Base-by-base conservation (phyloP, 352 stramenopile species). In the Phytopythium montanum region DNA sequence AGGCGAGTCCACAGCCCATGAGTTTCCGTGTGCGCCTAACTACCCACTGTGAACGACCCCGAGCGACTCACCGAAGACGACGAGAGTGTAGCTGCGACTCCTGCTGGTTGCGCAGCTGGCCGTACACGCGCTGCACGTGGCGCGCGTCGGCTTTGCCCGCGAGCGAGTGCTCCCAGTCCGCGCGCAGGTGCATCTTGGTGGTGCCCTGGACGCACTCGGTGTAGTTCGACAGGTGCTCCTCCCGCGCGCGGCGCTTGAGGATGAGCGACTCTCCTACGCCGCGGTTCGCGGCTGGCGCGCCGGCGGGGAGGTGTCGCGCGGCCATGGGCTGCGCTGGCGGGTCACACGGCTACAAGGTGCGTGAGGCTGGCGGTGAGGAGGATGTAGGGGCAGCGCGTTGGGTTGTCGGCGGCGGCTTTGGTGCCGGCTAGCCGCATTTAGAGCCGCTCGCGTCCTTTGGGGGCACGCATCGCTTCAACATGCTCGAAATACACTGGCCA, bases 221-320 rank as follows among this genome's bases (percentile, higher is more conserved):
- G 53, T 79, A 91, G 57, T 62, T 83, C 33, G 73, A 65, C 54
- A 93, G 58, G 51, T 78, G 69, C 21, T 90, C 75, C 59, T 93
- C 83, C 36, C 83, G 79, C 56, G 90, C 69, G 14, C 83, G 75
- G 2, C 81, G 67, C 69, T 93, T 91, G 57, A 91, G 63, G 59
- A 93, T 85, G 38, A 88, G 66, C 50, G 76, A 75, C 41, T 93
- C 83, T 56, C 83, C 83, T 16, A 88, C 75, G 14, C 83, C 83
- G 16, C 83, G 73, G 42, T 65, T 50, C 38, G n/a, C 33, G 21
- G n/a, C 68, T 61, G 18, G 58, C 21, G n/a, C 62, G 25, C 19
- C 19, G 53, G 14, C 39, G 38, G 41, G 21, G n/a, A n/a, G n/a
- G 28, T 55, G 41, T 23, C 46, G 58, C 50, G 39, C 42, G 19